phyloP scores from a whole-genome alignment of 192 early-diverging fungal species.

The Podila epigama region DNA sequence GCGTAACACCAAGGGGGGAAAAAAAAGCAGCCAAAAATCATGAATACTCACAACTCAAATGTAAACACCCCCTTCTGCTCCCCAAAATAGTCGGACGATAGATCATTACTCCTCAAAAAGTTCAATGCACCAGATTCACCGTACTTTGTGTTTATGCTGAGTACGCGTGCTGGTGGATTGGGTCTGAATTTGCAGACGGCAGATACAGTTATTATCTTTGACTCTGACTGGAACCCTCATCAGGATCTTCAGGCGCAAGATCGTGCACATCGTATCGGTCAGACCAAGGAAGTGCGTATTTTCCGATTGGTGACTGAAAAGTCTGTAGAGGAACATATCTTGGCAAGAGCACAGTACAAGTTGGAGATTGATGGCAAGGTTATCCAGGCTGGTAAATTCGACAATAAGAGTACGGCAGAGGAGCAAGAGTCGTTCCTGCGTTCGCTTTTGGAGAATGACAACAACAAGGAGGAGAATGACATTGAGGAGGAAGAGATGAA shows the following conservation, averaged over 20 bases:
- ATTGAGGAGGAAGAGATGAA: constrained; percentile 76
- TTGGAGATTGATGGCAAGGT: constrained; percentile 97
- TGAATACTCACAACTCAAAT: background rate
- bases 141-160: constrained; percentile 90
- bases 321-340: constrained; percentile 93
- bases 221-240: constrained; percentile 99
- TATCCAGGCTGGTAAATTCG: constrained; percentile 99
- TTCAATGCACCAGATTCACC: constrained; percentile 87
- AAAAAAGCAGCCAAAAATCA: background rate
- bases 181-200: constrained; percentile 97
- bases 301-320: constrained; percentile 90
- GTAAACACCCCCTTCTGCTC: background rate
- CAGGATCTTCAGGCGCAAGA: constrained; percentile 99
- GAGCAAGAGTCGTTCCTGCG: constrained; percentile 93
- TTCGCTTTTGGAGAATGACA: constrained; percentile 81
- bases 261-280: constrained; percentile 99
- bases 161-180: constrained; percentile 95
- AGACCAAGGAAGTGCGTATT: constrained; percentile 97
- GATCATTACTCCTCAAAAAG: constrained; percentile 74
- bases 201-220: constrained; percentile 98
- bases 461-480: constrained; percentile 77
- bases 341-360: constrained; percentile 94
- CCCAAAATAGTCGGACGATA: constrained; percentile 72
- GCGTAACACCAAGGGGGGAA: background rate
- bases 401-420: constrained; percentile 91